Conservation (phyloP, 2,329 filamentous ascomycete genomes). For the Pyrenochaeta sp. region DNA sequence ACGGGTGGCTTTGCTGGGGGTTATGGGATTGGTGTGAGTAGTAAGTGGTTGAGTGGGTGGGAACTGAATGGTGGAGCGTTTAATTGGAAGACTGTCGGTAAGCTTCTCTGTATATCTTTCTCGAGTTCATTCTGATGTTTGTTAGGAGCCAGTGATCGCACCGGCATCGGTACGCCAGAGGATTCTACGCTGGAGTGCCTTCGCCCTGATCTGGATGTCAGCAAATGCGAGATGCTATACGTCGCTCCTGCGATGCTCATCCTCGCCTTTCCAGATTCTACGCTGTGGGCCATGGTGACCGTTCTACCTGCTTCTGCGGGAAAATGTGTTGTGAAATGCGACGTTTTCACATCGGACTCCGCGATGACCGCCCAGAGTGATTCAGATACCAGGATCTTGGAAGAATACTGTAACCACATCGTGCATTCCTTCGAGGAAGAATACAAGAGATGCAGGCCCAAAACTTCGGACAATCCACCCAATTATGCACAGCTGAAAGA, state of each 20-base stretch:
- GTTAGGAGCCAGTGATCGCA: constrained; percentile 15
- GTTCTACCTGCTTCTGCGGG: constrained; percentile 1
- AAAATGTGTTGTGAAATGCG: constrained; percentile 6
- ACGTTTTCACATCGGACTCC: constrained; percentile 8
- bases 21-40: constrained; percentile 14
- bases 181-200: too few species aligned
- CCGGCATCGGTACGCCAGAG: constrained; percentile 17
- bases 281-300: constrained; percentile 10
- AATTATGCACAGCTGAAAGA: constrained; percentile 26
- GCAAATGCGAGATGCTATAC: neutral
- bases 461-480: neutral
- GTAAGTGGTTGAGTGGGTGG: constrained; percentile 41
- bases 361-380: neutral
- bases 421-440: constrained; percentile 11
- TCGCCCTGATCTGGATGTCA: neutral
- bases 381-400: constrained; percentile 8
- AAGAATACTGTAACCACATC: constrained; percentile 6
- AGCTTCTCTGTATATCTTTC: neutral
- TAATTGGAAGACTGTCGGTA: constrained; percentile 50
- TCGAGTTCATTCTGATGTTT: neutral
- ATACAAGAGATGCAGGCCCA: neutral
- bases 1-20: constrained; percentile 14
- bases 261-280: constrained; percentile 7
- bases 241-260: constrained; percentile 3
- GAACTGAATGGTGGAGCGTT: constrained; percentile 43